Conservation (phyloP, 768 basidiomycete genomes). For the Postia placenta region DNA sequence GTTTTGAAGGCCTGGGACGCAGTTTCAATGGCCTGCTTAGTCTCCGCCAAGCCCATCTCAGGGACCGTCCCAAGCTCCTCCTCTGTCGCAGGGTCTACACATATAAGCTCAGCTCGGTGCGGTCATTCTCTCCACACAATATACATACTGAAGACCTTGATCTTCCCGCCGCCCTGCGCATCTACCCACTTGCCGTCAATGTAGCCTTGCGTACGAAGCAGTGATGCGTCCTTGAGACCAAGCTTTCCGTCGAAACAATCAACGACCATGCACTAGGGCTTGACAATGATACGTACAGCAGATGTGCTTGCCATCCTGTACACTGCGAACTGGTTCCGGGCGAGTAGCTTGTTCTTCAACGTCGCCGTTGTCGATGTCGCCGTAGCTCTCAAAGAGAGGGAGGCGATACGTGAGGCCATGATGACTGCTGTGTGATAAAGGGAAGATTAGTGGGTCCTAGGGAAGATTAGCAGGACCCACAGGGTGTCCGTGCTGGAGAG, state of each 20-base stretch:
- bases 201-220: constrained; percentile 71
- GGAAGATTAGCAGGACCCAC: neutral
- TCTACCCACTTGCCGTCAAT: constrained; percentile 87
- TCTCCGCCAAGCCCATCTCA: constrained; percentile 84
- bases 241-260: constrained; percentile 34
- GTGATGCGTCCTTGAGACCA: constrained; percentile 68
- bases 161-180: constrained; percentile 64
- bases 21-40: constrained; percentile 76
- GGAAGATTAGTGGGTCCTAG: neutral
- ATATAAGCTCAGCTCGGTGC: neutral
- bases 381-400: neutral
- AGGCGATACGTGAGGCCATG: neutral
- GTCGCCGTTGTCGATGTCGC: neutral
- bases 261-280: neutral
- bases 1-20: constrained; percentile 75
- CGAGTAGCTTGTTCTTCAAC: neutral
- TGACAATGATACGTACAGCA: neutral
- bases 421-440: neutral
- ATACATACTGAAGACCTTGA: constrained; percentile 70
- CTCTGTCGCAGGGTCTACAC: constrained; percentile 79
- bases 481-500: neutral
- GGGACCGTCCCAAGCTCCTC: constrained; percentile 81
- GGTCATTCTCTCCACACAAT: neutral
- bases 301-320: constrained; percentile 11
- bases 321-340: neutral